Percentiles rank a stretch among this genome's conserved stretches.
These are phyloP conservation scores for Epichloe gansuensis DNA, from an alignment of 2,329 filamentous ascomycete species.

Conservation along the genomic window DNA sequence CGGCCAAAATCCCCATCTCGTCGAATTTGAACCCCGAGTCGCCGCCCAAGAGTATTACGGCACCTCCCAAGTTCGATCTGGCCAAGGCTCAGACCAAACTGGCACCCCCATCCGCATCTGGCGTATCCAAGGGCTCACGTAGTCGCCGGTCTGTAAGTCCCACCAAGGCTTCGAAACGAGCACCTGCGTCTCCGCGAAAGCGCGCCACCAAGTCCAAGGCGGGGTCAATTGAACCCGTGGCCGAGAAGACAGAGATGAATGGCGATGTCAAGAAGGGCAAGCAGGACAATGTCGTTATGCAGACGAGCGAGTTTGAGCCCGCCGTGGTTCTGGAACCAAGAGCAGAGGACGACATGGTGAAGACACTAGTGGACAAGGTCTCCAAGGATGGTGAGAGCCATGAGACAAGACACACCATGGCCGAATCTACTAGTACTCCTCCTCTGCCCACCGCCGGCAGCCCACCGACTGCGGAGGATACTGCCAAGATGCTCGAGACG, in stretches of 20 bases:
- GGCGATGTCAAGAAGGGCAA: constrained; percentile 18
- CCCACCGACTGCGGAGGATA: constrained; percentile 62
- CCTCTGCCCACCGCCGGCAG: constrained; percentile 46
- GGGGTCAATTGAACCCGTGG: constrained; percentile 21
- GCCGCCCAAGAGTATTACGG: constrained; percentile 61
- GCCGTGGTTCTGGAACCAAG: constrained; percentile 35
- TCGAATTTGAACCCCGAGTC: constrained; percentile 49
- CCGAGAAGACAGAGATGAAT: constrained; percentile 17
- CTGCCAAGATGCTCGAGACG: constrained; percentile 70
- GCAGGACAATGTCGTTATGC: constrained; percentile 26
- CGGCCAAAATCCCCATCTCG: constrained; percentile 55
- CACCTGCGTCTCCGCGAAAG: constrained; percentile 42
- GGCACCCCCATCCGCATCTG: constrained; percentile 36
- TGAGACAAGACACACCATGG: constrained; percentile 58
- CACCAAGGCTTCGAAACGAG: constrained; percentile 34
- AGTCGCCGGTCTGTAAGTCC: constrained; percentile 46
- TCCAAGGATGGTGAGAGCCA: constrained; percentile 40
- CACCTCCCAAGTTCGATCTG: constrained; percentile 68
- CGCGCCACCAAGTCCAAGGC: constrained; percentile 32
- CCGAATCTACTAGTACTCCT: constrained; percentile 30
- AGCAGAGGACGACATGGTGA: constrained; percentile 48
- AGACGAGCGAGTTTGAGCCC: constrained; percentile 38
- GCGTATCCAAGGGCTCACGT: constrained; percentile 32
- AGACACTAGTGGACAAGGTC: constrained; percentile 55
- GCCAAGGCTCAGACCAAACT: constrained; percentile 30